Percentiles rank a stretch among this genome's conserved stretches.
Conservation (phyloP, 257 asterid genomes). For the Dorcoceras hygrometricum region DNA sequence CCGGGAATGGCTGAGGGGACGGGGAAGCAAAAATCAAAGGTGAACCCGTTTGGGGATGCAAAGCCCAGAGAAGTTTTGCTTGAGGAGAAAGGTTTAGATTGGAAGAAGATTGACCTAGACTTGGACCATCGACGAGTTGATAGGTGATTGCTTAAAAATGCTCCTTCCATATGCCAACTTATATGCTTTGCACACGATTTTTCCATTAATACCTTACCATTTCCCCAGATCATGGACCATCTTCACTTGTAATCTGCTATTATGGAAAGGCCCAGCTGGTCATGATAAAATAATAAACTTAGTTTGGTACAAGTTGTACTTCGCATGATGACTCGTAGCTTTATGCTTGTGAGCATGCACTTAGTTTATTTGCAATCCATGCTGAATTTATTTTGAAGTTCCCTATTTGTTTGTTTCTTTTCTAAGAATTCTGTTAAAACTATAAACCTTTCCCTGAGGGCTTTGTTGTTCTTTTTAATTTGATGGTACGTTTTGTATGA, state of each 20-base stretch:
- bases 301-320: not conserved
- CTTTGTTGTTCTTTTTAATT: not conserved
- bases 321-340: not conserved
- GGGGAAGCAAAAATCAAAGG: constrained; percentile 67
- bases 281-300: no score
- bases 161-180: not conserved
- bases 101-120: constrained; percentile 91
- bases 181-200: not conserved
- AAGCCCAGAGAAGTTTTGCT: constrained; percentile 97
- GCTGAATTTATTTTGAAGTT: not conserved
- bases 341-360: not conserved
- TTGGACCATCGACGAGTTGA: constrained; percentile 74
- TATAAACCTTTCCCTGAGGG: not conserved
- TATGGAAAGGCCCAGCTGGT: not conserved
- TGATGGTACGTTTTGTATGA: not conserved
- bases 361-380: not conserved
- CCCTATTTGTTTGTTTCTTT: not conserved
- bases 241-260: not conserved
- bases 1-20: constrained; percentile 41
- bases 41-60: constrained; percentile 94
- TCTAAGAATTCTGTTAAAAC: no score
- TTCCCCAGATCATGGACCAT: not conserved
- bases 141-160: constrained; percentile 48
- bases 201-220: not conserved
- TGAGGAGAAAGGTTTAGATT: constrained; percentile 86